Evolutionary conservation across 2,329 filamentous ascomycete genomes (phyloP).

Genomic region (Fusarium graminum): DNA sequence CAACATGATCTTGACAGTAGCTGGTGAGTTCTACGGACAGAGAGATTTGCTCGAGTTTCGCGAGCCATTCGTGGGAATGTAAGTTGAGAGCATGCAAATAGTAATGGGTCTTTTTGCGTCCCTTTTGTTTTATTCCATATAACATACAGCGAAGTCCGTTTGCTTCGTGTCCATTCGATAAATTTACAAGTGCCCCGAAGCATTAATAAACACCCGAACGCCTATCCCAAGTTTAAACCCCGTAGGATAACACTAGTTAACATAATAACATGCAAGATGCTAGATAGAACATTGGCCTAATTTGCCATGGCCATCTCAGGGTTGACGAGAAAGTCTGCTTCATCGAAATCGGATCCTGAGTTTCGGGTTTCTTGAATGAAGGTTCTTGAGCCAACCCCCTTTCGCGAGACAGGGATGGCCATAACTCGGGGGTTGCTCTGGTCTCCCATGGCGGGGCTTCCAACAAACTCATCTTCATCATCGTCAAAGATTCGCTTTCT

Average conservation of each 20-base stretch:
- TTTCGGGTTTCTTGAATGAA: slow-evolving; percentile 63
- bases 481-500: slow-evolving; percentile 66
- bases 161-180: slow-evolving; percentile 23
- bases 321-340: slow-evolving; percentile 74
- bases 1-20: slow-evolving; percentile 91
- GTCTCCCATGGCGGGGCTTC: slow-evolving; percentile 56
- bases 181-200: slow-evolving; percentile 40
- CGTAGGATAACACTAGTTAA: slow-evolving; percentile 26
- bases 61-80: slow-evolving; percentile 67
- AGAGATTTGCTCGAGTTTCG: slow-evolving; percentile 84
- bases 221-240: slow-evolving; percentile 39
- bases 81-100: slow-evolving; percentile 36
- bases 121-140: slow-evolving; percentile 30
- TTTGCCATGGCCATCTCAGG: slow-evolving; percentile 57
- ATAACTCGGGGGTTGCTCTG: slow-evolving; percentile 60
- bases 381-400: slow-evolving; percentile 39
- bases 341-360: slow-evolving; percentile 71
- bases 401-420: slow-evolving; percentile 61
- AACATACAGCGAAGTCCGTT: slow-evolving; percentile 34
- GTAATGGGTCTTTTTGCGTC: slow-evolving; percentile 27
- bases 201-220: slow-evolving; percentile 40
- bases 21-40: slow-evolving; percentile 91
- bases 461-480: slow-evolving; percentile 55
- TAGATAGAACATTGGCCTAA: slow-evolving; percentile 8
- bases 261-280: slow-evolving; percentile 15